A percentile compares a stretch with the other conserved stretches of the same genome.
Conservation (phyloP, 2,329 filamentous ascomycete species). For the Arthrobotrys entomopaga region DNA sequence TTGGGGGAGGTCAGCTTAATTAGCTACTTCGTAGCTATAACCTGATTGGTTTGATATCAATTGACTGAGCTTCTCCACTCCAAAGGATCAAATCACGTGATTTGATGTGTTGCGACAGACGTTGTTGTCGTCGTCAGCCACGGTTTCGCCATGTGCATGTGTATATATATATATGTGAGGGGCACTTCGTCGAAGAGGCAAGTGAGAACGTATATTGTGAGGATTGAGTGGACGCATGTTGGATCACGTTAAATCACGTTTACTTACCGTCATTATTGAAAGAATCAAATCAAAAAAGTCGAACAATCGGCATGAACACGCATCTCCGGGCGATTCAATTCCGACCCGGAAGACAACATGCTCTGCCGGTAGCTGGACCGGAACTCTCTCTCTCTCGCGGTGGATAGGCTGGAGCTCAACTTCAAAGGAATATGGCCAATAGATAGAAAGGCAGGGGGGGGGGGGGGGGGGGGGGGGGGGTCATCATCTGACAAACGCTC, state of each 20-base stretch:
- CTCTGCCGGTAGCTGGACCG: background rate
- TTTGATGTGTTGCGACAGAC: background rate
- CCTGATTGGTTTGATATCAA: no score
- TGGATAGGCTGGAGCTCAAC: background rate
- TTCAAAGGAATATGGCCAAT: slow-evolving; percentile 14
- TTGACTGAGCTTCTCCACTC: slow-evolving; percentile 4
- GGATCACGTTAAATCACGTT: no score
- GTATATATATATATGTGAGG: no score
- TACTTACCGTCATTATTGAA: no score
- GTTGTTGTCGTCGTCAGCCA: no score
- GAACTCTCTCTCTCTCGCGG: background rate
- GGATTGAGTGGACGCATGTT: no score
- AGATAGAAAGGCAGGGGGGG: no score
- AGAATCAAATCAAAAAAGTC: no score
- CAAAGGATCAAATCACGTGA: slow-evolving; percentile 40
- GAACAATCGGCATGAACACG: background rate
- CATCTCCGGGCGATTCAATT: background rate
- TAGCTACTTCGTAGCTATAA: no score
- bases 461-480: background rate
- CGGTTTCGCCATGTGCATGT: no score
- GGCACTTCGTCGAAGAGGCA: no score
- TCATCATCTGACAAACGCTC: slow-evolving; percentile 11
- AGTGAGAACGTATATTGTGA: no score
- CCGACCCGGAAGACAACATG: background rate
- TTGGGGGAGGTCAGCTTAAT: slow-evolving; percentile 11